These are phyloP conservation scores for Tolypocladium nubicola DNA, from an alignment of 2,329 filamentous ascomycete species.

Conservation along the genomic window DNA sequence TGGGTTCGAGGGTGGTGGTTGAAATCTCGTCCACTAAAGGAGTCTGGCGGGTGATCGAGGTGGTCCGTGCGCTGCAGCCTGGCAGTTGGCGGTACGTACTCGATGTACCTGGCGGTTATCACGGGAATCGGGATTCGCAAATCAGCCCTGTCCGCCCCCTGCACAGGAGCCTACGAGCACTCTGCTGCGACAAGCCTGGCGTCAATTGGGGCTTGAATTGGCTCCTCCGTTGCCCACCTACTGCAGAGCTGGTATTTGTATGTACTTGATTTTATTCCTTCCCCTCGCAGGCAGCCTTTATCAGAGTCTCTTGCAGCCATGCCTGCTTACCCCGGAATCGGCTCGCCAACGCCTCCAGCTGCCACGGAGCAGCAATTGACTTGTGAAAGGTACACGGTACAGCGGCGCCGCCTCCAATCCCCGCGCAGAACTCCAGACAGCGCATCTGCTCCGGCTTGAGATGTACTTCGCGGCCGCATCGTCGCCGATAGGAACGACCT, in stretches of 20 bases:
- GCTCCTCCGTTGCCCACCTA: too few relatives aligned
- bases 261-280: too few relatives aligned
- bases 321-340: not conserved
- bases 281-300: too few relatives aligned
- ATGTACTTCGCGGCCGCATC: not conserved
- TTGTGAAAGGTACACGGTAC: not conserved
- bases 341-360: not conserved
- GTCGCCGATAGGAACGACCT: not conserved
- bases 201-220: too few relatives aligned
- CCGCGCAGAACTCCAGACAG: not conserved
- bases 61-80: constrained; percentile 6
- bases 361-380: not conserved
- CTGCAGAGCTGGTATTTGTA: too few relatives aligned
- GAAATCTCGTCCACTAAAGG: constrained; percentile 6
- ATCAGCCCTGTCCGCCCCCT: too few relatives aligned
- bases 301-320: too few relatives aligned
- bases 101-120: not conserved
- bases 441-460: not conserved
- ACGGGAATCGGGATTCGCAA: too few relatives aligned
- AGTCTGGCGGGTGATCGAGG: not conserved
- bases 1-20: constrained; percentile 2
- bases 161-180: too few relatives aligned
- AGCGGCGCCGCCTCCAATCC: not conserved
- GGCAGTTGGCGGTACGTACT: not conserved
- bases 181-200: too few relatives aligned